Percentiles rank a stretch among this genome's conserved stretches.
phyloP scores from a whole-genome alignment of 2,329 filamentous ascomycete genomes.

The Stachybotrys chlorohalonatus region DNA sequence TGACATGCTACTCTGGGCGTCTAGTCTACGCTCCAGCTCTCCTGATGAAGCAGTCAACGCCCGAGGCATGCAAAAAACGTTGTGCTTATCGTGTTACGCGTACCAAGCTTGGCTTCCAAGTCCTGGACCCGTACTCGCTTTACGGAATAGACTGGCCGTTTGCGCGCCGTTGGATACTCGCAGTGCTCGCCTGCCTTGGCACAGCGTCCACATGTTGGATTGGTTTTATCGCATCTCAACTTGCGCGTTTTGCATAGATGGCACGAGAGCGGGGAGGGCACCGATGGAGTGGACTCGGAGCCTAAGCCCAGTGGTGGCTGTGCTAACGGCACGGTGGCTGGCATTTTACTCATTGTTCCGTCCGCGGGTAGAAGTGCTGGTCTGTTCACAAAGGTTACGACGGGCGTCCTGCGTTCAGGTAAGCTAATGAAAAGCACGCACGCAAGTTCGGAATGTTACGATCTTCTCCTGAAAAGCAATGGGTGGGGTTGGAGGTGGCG shows the following conservation, averaged over 20 bases:
- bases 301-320: too few species aligned
- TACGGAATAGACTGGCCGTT: conserved; percentile 11
- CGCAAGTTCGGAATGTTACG: too few species aligned
- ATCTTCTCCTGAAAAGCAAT: too few species aligned
- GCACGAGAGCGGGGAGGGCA: conserved; percentile 11
- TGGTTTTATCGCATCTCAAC: conserved; percentile 17
- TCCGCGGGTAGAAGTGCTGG: too few species aligned
- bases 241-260: conserved; percentile 17
- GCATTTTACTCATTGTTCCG: too few species aligned
- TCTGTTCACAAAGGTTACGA: too few species aligned
- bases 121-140: conserved; percentile 16
- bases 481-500: too few species aligned
- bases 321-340: too few species aligned
- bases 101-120: conserved; percentile 15
- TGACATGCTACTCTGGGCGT: not conserved
- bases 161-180: conserved; percentile 16
- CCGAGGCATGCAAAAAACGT: not conserved
- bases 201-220: conserved; percentile 15
- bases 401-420: too few species aligned
- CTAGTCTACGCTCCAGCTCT: conserved; percentile 27
- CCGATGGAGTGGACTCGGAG: too few species aligned
- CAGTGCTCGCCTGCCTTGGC: conserved; percentile 9
- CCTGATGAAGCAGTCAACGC: not conserved
- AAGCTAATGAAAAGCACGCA: too few species aligned
- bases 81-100: not conserved